A percentile compares a stretch with the other conserved stretches of the same genome.
Conservation (phyloP, 108 stramenopile species). For the Cyclotella atomus region DNA sequence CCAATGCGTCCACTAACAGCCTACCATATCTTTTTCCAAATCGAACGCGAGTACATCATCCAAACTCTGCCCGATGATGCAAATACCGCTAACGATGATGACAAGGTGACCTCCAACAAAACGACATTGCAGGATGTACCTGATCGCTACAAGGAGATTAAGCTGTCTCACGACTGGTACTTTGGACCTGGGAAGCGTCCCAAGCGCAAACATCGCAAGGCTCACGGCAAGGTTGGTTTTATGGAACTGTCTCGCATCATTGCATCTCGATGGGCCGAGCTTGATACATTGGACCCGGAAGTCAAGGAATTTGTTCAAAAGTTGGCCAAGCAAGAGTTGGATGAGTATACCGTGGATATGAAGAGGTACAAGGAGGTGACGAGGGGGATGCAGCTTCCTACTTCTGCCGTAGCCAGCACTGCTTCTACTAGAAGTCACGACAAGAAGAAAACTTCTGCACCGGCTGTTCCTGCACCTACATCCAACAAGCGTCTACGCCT, state of each 20-base stretch:
- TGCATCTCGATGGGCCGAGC: conserved; percentile 62
- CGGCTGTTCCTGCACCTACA: no score
- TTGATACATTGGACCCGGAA: conserved; percentile 41
- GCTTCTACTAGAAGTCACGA: neutral
- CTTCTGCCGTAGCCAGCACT: neutral
- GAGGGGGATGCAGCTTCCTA: conserved; percentile 1
- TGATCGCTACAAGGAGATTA: conserved; percentile 30
- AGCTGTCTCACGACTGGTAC: conserved; percentile 49
- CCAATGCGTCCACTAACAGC: conserved; percentile 53
- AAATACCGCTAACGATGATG: conserved; percentile 10
- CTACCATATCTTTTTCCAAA: conserved; percentile 55
- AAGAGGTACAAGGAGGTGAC: conserved; percentile 44
- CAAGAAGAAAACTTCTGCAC: no score
- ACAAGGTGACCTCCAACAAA: conserved; percentile 13
- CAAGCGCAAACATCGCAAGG: conserved; percentile 69
- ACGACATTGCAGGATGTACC: conserved; percentile 31
- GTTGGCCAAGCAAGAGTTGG: conserved; percentile 37
- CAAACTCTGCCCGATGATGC: conserved; percentile 16
- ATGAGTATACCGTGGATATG: conserved; percentile 43
- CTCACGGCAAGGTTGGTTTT: conserved; percentile 84
- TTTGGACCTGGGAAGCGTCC: conserved; percentile 38
- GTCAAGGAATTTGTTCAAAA: conserved; percentile 33
- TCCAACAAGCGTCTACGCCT: no score
- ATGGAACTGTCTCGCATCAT: conserved; percentile 72
- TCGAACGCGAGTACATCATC: conserved; percentile 51